Conservation (phyloP, 805 yeast species). For the Barnettozyma wickerhamii region DNA sequence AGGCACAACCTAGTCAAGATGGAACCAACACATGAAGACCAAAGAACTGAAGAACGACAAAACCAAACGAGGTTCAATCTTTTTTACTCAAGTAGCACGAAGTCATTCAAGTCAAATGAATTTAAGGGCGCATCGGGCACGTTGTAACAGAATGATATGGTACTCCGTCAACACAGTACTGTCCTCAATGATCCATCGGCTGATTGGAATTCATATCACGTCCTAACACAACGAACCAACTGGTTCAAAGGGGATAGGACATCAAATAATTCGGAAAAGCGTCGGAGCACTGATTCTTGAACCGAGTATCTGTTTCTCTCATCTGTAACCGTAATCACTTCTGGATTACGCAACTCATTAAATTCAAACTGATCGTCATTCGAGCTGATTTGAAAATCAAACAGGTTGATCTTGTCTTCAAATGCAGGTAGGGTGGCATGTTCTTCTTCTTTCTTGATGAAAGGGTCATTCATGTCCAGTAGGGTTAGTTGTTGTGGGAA, state of each 20-base stretch:
- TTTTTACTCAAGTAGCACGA: slow-evolving; percentile 23
- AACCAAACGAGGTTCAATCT: background rate
- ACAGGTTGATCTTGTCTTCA: slow-evolving; percentile 14
- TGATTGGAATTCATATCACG: slow-evolving; percentile 4
- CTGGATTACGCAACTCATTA: slow-evolving; percentile 44
- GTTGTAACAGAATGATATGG: too few relatives aligned
- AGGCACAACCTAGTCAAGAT: background rate
- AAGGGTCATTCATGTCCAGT: slow-evolving; percentile 4
- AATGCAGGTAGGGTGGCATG: slow-evolving; percentile 4
- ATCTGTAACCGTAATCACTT: slow-evolving; percentile 32
- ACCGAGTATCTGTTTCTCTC: background rate
- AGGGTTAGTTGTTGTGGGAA: slow-evolving; percentile 3
- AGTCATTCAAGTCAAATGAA: slow-evolving; percentile 28
- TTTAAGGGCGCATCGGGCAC: slow-evolving; percentile 31
- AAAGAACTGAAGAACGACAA: background rate
- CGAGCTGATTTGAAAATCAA: slow-evolving; percentile 19
- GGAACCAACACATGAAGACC: slow-evolving; percentile 1
- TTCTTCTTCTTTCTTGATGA: slow-evolving; percentile 13
- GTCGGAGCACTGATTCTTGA: background rate
- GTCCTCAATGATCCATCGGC: too few relatives aligned
- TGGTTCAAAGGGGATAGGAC: slow-evolving; percentile 6
- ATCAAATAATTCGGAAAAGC: slow-evolving; percentile 1
- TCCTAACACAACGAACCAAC: slow-evolving; percentile 10
- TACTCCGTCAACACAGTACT: too few relatives aligned
- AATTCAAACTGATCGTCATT: slow-evolving; percentile 31